A percentile compares a stretch with the other conserved stretches of the same genome.
Evolutionary conservation across 305 asterid genomes (phyloP).

Genomic region (Fraxinus xanthoxyloides): DNA sequence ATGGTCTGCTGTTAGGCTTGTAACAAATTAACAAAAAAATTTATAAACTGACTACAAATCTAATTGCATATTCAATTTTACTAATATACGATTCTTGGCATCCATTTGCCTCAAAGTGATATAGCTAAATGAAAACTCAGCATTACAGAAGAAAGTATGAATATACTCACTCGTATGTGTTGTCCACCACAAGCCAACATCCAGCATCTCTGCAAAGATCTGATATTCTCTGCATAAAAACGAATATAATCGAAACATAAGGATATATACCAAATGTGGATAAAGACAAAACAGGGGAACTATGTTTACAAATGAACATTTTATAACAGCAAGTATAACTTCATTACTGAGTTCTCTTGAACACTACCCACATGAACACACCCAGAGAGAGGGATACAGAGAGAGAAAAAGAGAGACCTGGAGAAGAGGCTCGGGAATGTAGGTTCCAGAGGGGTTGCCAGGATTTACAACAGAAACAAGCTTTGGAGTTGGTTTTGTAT

Average conservation of each 20-base stretch:
- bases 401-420: slow-evolving; percentile 36
- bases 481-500: slow-evolving; percentile 86
- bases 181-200: slow-evolving; percentile 91
- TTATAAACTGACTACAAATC: not conserved
- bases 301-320: not conserved
- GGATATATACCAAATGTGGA: not conserved
- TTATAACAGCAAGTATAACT: not conserved
- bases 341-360: not conserved
- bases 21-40: not conserved
- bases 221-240: slow-evolving; percentile 66
- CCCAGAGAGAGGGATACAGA: not conserved
- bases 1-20: not conserved
- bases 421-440: slow-evolving; percentile 87
- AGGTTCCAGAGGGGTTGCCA: slow-evolving; percentile 98
- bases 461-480: slow-evolving; percentile 93
- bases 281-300: slow-evolving; percentile 2
- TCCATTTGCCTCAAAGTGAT: not conserved
- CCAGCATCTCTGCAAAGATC: slow-evolving; percentile 80
- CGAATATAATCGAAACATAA: slow-evolving; percentile 1
- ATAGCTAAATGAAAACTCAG: not conserved
- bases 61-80: not conserved
- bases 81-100: not conserved
- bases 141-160: not conserved
- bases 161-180: slow-evolving; percentile 87
- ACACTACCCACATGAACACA: not conserved